Conservation (phyloP, 1,284 basidiomycete genomes). For the Austroboletus rostrupii region DNA sequence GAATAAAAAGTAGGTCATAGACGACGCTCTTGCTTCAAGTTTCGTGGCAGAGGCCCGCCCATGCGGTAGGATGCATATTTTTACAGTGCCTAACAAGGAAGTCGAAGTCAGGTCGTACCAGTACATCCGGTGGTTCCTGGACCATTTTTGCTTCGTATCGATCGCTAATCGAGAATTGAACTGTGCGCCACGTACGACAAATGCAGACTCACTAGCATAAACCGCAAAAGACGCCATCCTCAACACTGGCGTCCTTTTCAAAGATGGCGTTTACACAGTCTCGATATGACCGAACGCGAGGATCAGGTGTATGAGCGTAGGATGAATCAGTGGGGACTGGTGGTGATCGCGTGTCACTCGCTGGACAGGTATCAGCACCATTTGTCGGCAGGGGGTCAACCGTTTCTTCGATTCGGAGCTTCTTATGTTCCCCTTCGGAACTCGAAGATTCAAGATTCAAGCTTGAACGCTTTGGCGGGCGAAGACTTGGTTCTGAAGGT, state of each 20-base stretch:
- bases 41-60: conserved; percentile 26
- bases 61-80: conserved; percentile 26
- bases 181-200: background rate
- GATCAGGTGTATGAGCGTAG: conserved; percentile 1
- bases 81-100: conserved; percentile 32
- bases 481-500: conserved; percentile 1
- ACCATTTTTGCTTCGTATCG: conserved; percentile 29
- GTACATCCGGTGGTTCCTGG: conserved; percentile 29
- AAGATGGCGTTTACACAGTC: conserved; percentile 48
- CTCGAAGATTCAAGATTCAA: conserved; percentile 6
- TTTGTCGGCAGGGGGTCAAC: background rate
- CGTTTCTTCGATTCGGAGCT: conserved; percentile 16
- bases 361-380: background rate
- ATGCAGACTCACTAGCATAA: conserved; percentile 47
- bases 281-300: conserved; percentile 25
- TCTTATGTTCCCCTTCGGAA: conserved; percentile 18
- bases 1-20: conserved; percentile 10
- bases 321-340: background rate
- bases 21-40: background rate
- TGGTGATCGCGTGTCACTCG: background rate
- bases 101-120: conserved; percentile 28
- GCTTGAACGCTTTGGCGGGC: conserved; percentile 19
- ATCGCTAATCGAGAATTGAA: conserved; percentile 23
- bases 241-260: conserved; percentile 37
- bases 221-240: conserved; percentile 39